These are phyloP conservation scores for Castanopsis chinensis DNA, from an alignment of 306 rosid species.

Conservation along the genomic window DNA sequence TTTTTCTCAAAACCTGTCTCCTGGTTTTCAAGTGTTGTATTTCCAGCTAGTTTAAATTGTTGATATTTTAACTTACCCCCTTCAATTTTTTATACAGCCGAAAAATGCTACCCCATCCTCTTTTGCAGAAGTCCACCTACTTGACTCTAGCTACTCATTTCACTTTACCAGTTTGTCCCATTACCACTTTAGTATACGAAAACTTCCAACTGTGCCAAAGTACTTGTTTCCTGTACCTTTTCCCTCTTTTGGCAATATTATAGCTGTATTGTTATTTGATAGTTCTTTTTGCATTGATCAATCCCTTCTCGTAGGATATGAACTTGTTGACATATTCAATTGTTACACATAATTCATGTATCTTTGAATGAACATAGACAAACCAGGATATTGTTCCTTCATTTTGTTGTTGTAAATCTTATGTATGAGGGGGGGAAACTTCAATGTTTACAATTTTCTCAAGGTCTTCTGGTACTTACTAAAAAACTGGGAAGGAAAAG, in stretches of 20 bases:
- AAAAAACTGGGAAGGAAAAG: neutral
- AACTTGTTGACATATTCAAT: too few relatives aligned
- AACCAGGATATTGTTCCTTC: neutral
- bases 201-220: neutral
- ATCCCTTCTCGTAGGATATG: neutral
- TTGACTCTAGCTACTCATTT: neutral
- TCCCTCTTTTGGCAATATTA: neutral
- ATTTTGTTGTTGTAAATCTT: neutral
- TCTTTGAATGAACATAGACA: neutral
- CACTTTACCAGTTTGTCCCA: neutral
- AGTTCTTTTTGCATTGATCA: neutral
- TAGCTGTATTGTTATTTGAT: neutral
- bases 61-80: neutral
- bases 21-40: neutral
- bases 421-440: too few relatives aligned
- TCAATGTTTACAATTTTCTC: too few relatives aligned
- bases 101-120: neutral
- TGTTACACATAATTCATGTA: neutral
- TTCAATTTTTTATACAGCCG: neutral
- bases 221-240: neutral
- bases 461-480: too few relatives aligned
- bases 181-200: neutral
- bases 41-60: neutral
- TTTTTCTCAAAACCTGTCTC: neutral
- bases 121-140: neutral